Conservation (phyloP, 768 basidiomycete species). For the Amanita rimosa region DNA sequence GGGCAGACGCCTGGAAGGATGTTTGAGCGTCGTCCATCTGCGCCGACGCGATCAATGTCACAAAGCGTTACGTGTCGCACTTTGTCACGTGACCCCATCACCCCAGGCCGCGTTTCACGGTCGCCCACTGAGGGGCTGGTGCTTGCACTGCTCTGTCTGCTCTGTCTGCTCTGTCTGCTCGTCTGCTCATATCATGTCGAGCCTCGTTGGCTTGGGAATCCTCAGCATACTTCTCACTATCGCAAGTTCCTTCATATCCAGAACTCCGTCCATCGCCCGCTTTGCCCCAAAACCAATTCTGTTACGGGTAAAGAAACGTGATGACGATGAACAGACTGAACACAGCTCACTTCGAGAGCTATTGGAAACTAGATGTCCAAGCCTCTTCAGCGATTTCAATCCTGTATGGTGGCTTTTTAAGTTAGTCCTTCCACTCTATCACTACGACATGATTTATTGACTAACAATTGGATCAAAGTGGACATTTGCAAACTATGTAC, state of each 20-base stretch:
- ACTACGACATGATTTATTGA: not conserved
- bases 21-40: not conserved
- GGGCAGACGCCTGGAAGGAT: not conserved
- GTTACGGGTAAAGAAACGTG: constrained; percentile 21
- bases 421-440: constrained; percentile 17
- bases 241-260: constrained; percentile 11
- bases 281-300: constrained; percentile 28
- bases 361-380: constrained; percentile 29
- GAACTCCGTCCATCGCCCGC: constrained; percentile 20
- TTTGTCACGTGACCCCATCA: too few species aligned
- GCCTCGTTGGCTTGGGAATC: constrained; percentile 16
- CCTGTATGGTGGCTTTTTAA: constrained; percentile 41
- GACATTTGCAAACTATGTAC: constrained; percentile 54
- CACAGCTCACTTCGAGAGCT: constrained; percentile 26
- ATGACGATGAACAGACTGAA: constrained; percentile 20
- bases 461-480: constrained; percentile 22
- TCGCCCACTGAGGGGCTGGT: too few species aligned
- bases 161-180: too few species aligned
- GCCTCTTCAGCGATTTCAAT: constrained; percentile 29
- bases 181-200: constrained; percentile 12
- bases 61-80: too few species aligned
- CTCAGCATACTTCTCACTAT: constrained; percentile 26
- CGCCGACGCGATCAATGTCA: not conserved
- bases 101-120: too few species aligned
- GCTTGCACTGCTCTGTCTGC: too few species aligned